Percentiles rank a stretch among this genome's conserved stretches.
Evolutionary conservation across 2,329 filamentous ascomycete species (phyloP).

Genomic region (Trichoderma koningiopsis): DNA sequence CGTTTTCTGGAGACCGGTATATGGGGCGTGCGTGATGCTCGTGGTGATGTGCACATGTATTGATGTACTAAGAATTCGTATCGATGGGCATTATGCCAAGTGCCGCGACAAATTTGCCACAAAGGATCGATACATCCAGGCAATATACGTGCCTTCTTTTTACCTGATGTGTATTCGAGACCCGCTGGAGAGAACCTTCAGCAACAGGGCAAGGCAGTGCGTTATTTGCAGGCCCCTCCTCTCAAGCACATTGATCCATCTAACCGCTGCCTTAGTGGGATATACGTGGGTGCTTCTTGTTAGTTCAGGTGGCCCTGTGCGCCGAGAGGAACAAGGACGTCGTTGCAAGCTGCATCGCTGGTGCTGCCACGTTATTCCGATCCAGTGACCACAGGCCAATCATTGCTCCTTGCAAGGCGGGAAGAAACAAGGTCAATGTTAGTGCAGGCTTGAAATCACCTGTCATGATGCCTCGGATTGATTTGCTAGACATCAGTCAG

Average conservation of each 20-base stretch:
- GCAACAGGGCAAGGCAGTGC: neutral
- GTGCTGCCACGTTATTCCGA: neutral
- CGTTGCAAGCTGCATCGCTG: neutral
- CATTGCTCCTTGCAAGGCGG: neutral
- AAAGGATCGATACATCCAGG: neutral
- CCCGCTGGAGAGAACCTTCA: no score
- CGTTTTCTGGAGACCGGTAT: neutral
- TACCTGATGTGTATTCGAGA: no score
- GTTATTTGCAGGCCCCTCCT: neutral
- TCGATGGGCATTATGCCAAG: neutral
- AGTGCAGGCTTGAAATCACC: neutral
- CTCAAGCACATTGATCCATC: neutral
- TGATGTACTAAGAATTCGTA: neutral
- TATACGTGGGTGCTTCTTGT: constrained; percentile 20
- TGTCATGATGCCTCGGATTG: neutral
- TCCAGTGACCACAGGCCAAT: neutral
- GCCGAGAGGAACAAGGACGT: neutral
- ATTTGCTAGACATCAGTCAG: no score
- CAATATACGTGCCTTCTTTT: neutral
- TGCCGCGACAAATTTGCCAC: neutral
- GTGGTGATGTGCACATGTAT: neutral
- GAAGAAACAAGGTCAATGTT: neutral
- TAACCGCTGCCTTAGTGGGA: constrained; percentile 1
- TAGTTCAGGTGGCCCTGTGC: neutral
- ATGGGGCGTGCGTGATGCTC: neutral